Conservation (phyloP, 805 yeast species). For the Metschnikowia hibisci region DNA sequence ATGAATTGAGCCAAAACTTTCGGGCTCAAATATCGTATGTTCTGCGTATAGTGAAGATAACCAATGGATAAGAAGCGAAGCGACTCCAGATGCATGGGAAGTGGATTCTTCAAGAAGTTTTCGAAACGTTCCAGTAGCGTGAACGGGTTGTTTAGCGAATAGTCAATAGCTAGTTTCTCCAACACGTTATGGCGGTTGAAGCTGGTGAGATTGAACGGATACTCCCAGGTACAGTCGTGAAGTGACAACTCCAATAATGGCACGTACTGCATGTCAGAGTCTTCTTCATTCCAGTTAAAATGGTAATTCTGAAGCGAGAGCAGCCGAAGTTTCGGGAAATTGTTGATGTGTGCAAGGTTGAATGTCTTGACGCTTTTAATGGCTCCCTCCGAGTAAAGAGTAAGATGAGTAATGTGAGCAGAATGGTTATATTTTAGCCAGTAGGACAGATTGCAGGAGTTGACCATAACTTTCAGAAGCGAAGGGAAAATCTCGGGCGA, state of each 20-base stretch:
- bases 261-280: constrained; percentile 13
- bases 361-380: constrained; percentile 29
- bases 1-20: constrained; percentile 14
- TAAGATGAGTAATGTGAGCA: constrained; percentile 18
- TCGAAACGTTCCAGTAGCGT: constrained; percentile 36
- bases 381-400: constrained; percentile 25
- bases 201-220: constrained; percentile 45
- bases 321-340: constrained; percentile 30
- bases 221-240: constrained; percentile 52
- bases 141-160: constrained; percentile 29
- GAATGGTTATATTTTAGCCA: constrained; percentile 38
- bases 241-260: constrained; percentile 27
- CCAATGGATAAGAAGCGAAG: constrained; percentile 11
- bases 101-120: constrained; percentile 24
- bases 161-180: constrained; percentile 22
- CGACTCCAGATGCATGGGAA: constrained; percentile 17
- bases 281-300: constrained; percentile 37
- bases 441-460: constrained; percentile 34
- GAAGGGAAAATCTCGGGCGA: constrained; percentile 21
- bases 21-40: constrained; percentile 13
- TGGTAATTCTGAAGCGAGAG: constrained; percentile 40
- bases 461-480: constrained; percentile 24
- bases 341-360: constrained; percentile 40
- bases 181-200: constrained; percentile 29
- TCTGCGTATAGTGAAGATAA: constrained; percentile 14